Percentiles rank a stretch among this genome's conserved stretches.
These are phyloP conservation scores for Yamadazyma laniorum DNA, from an alignment of 805 yeast species.

Conservation along the genomic window DNA sequence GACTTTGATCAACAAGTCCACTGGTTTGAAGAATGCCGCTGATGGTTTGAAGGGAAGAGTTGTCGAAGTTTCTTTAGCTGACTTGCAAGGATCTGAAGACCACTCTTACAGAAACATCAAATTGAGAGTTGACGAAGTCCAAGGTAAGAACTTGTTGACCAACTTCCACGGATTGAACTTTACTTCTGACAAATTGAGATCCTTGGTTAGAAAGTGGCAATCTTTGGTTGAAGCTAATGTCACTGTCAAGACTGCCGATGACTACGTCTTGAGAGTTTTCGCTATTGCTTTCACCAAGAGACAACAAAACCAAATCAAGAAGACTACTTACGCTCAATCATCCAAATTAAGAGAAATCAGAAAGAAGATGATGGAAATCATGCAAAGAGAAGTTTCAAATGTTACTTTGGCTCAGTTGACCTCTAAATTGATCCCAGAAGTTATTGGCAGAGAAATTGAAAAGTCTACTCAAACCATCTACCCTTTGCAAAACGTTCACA, in stretches of 20 bases:
- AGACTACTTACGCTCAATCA: conserved; percentile 96
- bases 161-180: conserved; percentile 99
- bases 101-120: conserved; percentile 96
- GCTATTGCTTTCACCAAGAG: conserved; percentile 99
- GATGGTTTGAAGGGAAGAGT: conserved; percentile 98
- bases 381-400: conserved; percentile 94
- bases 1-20: conserved; percentile 96
- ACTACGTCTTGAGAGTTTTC: conserved; percentile 93
- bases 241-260: conserved; percentile 97
- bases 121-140: conserved; percentile 98
- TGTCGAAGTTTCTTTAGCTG: conserved; percentile 93
- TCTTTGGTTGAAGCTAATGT: conserved; percentile 96
- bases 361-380: conserved; percentile 94
- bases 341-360: conserved; percentile 97
- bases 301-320: conserved; percentile 94
- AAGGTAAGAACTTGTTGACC: conserved; percentile 97
- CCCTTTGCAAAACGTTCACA: conserved; percentile 98
- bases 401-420: conserved; percentile 95
- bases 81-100: conserved; percentile 98
- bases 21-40: conserved; percentile 97
- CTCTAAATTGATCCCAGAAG: conserved; percentile 97
- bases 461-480: conserved; percentile 91
- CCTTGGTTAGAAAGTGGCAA: conserved; percentile 99
- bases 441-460: conserved; percentile 97
- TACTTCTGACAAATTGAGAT: conserved; percentile 96